Base-by-base conservation (phyloP, 257 asterid genomes). In the Cordia subcordata region DNA sequence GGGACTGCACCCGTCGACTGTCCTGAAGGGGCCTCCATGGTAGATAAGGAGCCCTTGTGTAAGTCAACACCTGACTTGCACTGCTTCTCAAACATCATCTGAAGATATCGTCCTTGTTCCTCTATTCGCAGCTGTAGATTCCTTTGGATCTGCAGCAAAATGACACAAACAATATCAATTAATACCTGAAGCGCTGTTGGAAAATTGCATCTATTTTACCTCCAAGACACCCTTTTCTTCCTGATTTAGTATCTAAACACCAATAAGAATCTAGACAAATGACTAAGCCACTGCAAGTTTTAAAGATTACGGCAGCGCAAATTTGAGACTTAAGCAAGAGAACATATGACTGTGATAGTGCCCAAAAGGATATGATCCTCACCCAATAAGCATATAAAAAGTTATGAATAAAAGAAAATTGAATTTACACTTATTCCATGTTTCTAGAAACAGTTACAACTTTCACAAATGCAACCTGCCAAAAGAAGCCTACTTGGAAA, bases 61-160 rank as follows among this genome's bases (percentile, higher is more conserved):
- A 57, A 57, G 61, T 82, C 91, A 44, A 57, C 38, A 17, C 88
- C 84, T 9, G 90, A 75, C 72, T 84, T 83, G 75, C 84, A 79
- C 79, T 90, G 97, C 81, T 80, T 78, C 81, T 90, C 97, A 73
- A 90, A 82, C 96, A 90, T 87, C 95, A 79, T 72, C 73, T 90
- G 96, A 49, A 90, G 93, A 66, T 73, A 65, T 57, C 75, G 72
- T 49, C 97, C 97, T 71, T 87, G 97, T 69, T 90, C 96, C 79
- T 90, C 96, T 70, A 90, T 90, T 37, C 96, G 78, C 58, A 87
- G 88, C 84, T 90, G 97, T 63, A 90, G 60, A 76, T 85, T 90
- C 71, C 97, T 87, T 73, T 90, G 97, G 71, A 87, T 90, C 97
- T 87, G 87, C 72, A 71, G 60, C 70, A 39, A 21, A 32, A 52